Conservation (phyloP, 768 basidiomycete species). For the Pulveroboletus frians region DNA sequence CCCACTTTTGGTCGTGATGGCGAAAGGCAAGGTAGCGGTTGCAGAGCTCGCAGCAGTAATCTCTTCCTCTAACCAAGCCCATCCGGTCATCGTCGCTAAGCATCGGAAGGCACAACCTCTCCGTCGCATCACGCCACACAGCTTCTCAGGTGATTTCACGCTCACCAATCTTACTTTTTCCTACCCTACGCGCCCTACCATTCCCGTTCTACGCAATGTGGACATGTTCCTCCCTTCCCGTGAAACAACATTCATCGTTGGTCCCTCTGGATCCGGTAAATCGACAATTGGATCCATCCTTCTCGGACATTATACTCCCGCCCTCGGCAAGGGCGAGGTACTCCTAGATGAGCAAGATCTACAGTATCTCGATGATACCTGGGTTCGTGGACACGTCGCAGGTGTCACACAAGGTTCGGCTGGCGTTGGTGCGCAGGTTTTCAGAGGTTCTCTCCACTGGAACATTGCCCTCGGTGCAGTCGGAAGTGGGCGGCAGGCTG, state of each 20-base stretch:
- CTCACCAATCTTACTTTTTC: slow-evolving; percentile 59
- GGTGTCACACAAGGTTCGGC: slow-evolving; percentile 78
- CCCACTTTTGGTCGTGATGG: slow-evolving; percentile 68
- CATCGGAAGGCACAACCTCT: slow-evolving; percentile 30
- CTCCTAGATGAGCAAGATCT: slow-evolving; percentile 79
- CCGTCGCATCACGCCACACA: slow-evolving; percentile 59
- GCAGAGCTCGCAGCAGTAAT: slow-evolving; percentile 25
- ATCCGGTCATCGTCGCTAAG: slow-evolving; percentile 17
- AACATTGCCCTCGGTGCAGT: slow-evolving; percentile 80
- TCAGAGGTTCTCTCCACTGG: slow-evolving; percentile 75
- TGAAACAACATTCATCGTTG: slow-evolving; percentile 78
- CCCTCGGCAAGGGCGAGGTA: slow-evolving; percentile 49
- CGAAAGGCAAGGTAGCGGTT: slow-evolving; percentile 53
- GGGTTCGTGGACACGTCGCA: slow-evolving; percentile 64
- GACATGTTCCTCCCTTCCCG: slow-evolving; percentile 63
- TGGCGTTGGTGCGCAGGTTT: slow-evolving; percentile 39
- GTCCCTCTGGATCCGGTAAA: slow-evolving; percentile 75
- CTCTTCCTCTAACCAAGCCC: slow-evolving; percentile 33
- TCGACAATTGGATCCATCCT: slow-evolving; percentile 62
- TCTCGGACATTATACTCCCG: slow-evolving; percentile 68
- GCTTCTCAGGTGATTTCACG: slow-evolving; percentile 67
- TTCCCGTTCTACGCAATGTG: slow-evolving; percentile 54
- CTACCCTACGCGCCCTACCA: slow-evolving; percentile 66
- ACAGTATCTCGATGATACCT: slow-evolving; percentile 65
- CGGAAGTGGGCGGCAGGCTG: slow-evolving; percentile 38